Base-by-base conservation (phyloP, 2,329 filamentous ascomycete species). In the Cephalotrichum gorgonifer region DNA sequence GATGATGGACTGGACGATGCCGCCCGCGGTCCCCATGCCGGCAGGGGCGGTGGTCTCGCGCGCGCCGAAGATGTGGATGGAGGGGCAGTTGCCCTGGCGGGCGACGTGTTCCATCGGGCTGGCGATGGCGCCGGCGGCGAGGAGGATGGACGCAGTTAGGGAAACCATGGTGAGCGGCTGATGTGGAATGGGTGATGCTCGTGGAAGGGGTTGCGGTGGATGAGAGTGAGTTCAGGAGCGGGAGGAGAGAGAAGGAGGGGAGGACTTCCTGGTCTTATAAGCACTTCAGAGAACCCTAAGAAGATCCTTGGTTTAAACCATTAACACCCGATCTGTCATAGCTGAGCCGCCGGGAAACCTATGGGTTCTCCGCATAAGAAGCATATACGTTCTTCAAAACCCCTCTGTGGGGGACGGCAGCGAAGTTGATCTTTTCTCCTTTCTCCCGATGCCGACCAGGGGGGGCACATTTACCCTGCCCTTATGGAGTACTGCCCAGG, bases 11-110 rank as follows among this genome's bases (percentile, higher is more conserved):
- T 78, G 68, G 20, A 81, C 72, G 8, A 80, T 66, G 0, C 67
- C 67, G 22, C 64, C 64, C 2, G 73, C 65, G 0, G 73, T 69
- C 8, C 77, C 77, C 53, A 74, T 79, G 2, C 77, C 77, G 2
- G 70, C 64, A 4, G 68, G 59, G 1, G 73, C 76, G 0, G 69
- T 72, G 9, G 71, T 74, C 58, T 73, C 71, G 14, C 71, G 68
- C 1, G 71, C 71, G 4, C 67, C 71, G 33, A 72, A 71, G 31
- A 74, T 62, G 57, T 74, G 69, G 27, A 74, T 59, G 14, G 55
- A 55, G 1, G 70, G 69, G 52, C 70, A 72, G 46, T 17, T 22
- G 22, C 38, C 35, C 38, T 48, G 46, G n/a, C 46, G 46, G 12
- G 43, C 20, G 43, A 14, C 43, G 26, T 44, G 33, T 28, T 46